Evolutionary conservation across 352 stramenopile genomes (phyloP).

Genomic region (Phytophthora macrochlamydospora): DNA sequence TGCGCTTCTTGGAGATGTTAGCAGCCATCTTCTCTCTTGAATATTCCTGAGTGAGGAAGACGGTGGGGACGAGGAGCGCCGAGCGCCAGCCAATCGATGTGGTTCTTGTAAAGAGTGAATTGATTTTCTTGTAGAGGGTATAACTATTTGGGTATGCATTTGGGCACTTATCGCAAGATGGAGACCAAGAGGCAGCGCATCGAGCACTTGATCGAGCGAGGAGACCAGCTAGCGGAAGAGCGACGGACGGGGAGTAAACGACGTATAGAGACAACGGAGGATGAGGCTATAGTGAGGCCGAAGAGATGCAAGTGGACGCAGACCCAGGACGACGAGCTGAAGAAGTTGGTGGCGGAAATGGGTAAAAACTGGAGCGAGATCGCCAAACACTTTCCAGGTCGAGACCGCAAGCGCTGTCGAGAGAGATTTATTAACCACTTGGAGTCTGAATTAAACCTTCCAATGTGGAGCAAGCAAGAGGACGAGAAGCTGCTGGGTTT

Average conservation of each 20-base stretch:
- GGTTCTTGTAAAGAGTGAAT: constrained; percentile 1
- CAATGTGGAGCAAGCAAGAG: constrained; percentile 50
- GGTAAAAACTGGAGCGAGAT: constrained; percentile 51
- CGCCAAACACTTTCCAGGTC: constrained; percentile 39
- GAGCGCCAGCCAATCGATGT: constrained; percentile 17
- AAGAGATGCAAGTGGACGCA: constrained; percentile 40
- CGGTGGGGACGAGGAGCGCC: neutral
- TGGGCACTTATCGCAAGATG: neutral
- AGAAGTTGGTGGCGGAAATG: constrained; percentile 40
- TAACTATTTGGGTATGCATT: neutral
- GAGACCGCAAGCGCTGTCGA: constrained; percentile 71
- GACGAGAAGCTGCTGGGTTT: constrained; percentile 46
- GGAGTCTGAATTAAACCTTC: constrained; percentile 35
- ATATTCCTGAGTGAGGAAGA: constrained; percentile 36
- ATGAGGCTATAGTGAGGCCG: neutral
- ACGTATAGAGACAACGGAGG: neutral
- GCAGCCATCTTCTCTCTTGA: constrained; percentile 64
- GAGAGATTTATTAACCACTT: constrained; percentile 82
- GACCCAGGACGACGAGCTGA: constrained; percentile 53
- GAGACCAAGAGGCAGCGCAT: neutral
- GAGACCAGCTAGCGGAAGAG: neutral
- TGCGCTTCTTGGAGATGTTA: constrained; percentile 99
- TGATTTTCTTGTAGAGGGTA: neutral
- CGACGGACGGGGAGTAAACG: neutral
- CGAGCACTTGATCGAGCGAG: neutral